Evolutionary conservation across 2,329 filamentous ascomycete genomes (phyloP), one percentile per base, ranked within the genome.

Genomic region (Sphaerostilbella broomeana): DNA sequence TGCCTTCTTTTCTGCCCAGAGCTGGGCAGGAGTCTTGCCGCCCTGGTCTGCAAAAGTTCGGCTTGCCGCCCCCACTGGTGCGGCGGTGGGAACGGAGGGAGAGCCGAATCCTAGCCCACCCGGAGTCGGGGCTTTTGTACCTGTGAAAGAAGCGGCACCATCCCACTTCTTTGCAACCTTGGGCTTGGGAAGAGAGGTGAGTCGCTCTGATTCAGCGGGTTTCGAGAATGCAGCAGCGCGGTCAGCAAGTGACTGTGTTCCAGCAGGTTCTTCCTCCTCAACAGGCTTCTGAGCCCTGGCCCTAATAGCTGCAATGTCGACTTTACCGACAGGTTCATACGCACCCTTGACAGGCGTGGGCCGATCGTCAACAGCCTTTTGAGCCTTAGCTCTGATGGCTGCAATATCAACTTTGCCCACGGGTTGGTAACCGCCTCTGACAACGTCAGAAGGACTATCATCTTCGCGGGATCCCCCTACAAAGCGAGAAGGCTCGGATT

Each of bases 1-100:
- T 25, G 86, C 90, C 69, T 97, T 97, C 69, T 89, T 94, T 69
- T 98, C 92, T 0, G 90, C 90, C 92, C 92, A 98, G 24, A 95
- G 67, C 62, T 98, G 92, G 20, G 92, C 89, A 6, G 92, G 92
- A 5, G 92, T 97, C 70, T 97, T 98, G 46, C 92, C 92, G 47
- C 85, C 89, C 60, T 94, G 72, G 50, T 95, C 89, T 12, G 92
- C 92, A 68, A 97, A 98, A 1, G 88, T 95, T 55, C 87, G 81
- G 65, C 87, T 94, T 25, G 89, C 88, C 48, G 79, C 74, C 18
- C 87, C 88, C 18, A 95, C 73, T 5, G 84, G 79, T 15, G 68
- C 54, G 15, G 65, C 57, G 3, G 79, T 65, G 17, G 77, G 59
- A 19, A 78, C 68, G 7, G 72, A 61, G 10, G 77, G 65, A 25